Evolutionary conservation across 2,329 filamentous ascomycete species (phyloP).

Genomic region (Lachnellula occidentalis): DNA sequence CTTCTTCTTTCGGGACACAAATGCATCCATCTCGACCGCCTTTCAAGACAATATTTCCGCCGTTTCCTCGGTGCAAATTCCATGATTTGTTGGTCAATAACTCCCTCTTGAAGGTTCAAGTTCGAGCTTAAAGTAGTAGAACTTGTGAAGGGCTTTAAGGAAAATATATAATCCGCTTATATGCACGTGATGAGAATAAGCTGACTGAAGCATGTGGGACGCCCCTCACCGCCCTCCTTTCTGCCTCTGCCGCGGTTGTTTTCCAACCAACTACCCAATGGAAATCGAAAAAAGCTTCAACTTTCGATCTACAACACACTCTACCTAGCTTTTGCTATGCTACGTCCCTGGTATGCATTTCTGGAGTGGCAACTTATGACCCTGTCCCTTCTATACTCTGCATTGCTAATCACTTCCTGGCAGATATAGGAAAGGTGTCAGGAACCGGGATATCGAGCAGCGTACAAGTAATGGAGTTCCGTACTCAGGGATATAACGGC

Average conservation of each 20-base stretch:
- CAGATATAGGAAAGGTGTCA: no score
- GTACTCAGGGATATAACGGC: conserved; percentile 89
- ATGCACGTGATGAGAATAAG: neutral
- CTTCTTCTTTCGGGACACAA: conserved; percentile 50
- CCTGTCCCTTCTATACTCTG: neutral
- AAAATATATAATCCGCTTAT: neutral
- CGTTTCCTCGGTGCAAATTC: neutral
- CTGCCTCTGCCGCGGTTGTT: neutral
- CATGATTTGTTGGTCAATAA: neutral
- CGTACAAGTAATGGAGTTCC: conserved; percentile 77
- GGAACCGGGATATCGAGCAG: neutral
- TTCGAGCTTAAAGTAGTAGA: neutral
- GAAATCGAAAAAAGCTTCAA: no score
- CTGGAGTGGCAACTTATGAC: neutral
- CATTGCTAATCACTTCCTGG: neutral
- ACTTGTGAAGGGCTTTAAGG: neutral
- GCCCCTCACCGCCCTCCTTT: neutral
- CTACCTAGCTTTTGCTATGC: neutral
- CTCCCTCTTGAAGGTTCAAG: neutral
- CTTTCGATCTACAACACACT: neutral
- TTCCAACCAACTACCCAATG: no score
- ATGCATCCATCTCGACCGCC: conserved; percentile 47
- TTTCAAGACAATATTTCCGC: neutral
- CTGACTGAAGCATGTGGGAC: neutral
- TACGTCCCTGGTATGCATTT: neutral